Conservation (phyloP, 176 grass and related monocot species). For the Rhynchospora tenuis region DNA sequence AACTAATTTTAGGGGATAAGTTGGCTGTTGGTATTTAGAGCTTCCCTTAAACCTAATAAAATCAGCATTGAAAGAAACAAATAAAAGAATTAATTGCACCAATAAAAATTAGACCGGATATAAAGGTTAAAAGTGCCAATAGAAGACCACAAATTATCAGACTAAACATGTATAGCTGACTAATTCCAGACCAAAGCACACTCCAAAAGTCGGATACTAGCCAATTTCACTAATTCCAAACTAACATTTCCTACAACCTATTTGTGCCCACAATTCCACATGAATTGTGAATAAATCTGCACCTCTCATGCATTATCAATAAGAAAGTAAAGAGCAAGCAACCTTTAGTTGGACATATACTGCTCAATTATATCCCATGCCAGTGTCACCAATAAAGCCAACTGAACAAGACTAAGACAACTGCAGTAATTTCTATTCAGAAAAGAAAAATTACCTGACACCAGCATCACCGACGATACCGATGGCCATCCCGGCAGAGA, state of each 20-base stretch:
- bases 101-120: neutral
- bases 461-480: slow-evolving; percentile 97
- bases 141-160: neutral
- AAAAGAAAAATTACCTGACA: slow-evolving; percentile 55
- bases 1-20: neutral
- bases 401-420: neutral
- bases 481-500: slow-evolving; percentile 91
- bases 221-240: neutral
- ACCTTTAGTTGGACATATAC: neutral
- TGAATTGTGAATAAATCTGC: neutral
- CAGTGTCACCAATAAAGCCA: neutral
- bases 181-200: neutral
- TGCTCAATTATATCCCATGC: neutral
- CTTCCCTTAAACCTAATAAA: neutral
- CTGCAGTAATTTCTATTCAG: neutral
- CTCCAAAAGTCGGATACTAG: neutral
- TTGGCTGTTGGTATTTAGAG: neutral
- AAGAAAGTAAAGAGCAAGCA: neutral
- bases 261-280: neutral
- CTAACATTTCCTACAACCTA: neutral
- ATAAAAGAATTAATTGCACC: neutral
- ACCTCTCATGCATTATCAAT: neutral
- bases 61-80: neutral
- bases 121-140: neutral
- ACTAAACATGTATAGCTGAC: neutral